phyloP scores from a whole-genome alignment of 2,329 filamentous ascomycete species.

The Cladosporium sp. region DNA sequence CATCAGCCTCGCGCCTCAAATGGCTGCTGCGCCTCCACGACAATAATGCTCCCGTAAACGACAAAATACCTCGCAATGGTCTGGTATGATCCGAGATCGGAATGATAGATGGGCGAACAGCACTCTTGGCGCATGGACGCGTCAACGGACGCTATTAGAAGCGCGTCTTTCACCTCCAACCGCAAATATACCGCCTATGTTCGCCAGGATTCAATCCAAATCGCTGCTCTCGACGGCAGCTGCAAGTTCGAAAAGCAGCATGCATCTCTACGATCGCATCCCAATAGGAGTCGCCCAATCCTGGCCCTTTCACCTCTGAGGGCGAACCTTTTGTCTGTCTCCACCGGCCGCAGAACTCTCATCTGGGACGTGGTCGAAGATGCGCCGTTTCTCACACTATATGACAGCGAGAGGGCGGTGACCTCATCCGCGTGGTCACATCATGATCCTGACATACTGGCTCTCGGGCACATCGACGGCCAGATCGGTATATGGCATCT shows the following conservation, averaged over 20 bases:
- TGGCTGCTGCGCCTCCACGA: no score
- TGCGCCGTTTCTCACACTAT: conserved; percentile 14
- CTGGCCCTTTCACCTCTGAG: conserved; percentile 18
- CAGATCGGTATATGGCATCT: conserved; percentile 22
- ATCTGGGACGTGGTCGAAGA: conserved; percentile 19
- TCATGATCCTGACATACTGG: conserved; percentile 15
- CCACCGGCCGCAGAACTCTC: conserved; percentile 19
- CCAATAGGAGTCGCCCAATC: conserved; percentile 14
- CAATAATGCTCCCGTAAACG: no score
- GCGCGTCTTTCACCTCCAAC: conserved; percentile 5
- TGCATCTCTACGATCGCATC: background rate
- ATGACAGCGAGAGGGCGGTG: conserved; percentile 21
- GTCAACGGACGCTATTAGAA: background rate
- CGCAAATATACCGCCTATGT: background rate
- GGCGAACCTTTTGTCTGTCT: conserved; percentile 20
- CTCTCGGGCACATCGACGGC: conserved; percentile 21
- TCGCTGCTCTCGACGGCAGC: background rate
- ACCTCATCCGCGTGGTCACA: conserved; percentile 17
- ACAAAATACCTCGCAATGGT: no score
- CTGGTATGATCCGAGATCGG: no score
- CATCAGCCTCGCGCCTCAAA: no score
- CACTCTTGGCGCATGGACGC: conserved; percentile 11
- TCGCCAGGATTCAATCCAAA: background rate
- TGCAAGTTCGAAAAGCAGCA: conserved; percentile 1
- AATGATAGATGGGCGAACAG: conserved; percentile 7